Conservation (phyloP, 140 eudicot species). For the Cichorium intybus region DNA sequence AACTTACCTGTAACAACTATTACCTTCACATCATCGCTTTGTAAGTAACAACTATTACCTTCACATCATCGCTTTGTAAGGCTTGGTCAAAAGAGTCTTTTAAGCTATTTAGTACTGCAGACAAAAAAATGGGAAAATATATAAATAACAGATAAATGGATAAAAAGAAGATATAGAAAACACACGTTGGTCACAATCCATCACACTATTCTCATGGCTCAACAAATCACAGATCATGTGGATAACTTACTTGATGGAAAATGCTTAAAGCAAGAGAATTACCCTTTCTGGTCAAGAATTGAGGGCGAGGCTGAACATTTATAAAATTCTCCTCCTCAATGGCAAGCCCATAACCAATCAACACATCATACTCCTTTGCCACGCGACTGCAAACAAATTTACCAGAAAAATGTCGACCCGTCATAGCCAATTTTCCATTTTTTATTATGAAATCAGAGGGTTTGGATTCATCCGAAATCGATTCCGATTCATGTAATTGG, state of each 20-base stretch:
- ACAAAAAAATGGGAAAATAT: background rate
- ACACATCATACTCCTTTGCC: too few relatives aligned
- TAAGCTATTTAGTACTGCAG: slow-evolving; percentile 73
- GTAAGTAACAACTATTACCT: slow-evolving; percentile 88
- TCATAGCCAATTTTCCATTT: too few relatives aligned
- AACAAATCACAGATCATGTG: slow-evolving; percentile 18
- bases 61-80: slow-evolving; percentile 76
- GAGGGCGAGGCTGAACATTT: too few relatives aligned
- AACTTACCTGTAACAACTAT: slow-evolving; percentile 77
- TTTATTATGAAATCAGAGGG: too few relatives aligned
- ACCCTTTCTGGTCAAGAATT: too few relatives aligned
- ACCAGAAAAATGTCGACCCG: too few relatives aligned
- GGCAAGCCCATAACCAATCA: too few relatives aligned
- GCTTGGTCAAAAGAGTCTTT: slow-evolving; percentile 66
- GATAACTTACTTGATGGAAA: background rate
- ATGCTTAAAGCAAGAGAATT: too few relatives aligned
- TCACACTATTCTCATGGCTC: slow-evolving; percentile 24
- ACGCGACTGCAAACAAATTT: too few relatives aligned
- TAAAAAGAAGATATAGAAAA: background rate
- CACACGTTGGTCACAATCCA: background rate
- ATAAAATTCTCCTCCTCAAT: too few relatives aligned
- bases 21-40: slow-evolving; percentile 94
- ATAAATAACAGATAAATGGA: background rate
- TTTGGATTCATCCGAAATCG: too few relatives aligned
- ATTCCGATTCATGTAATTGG: too few relatives aligned